phyloP scores from a whole-genome alignment of 306 rosid genomes.

The Luffa acutangula region DNA sequence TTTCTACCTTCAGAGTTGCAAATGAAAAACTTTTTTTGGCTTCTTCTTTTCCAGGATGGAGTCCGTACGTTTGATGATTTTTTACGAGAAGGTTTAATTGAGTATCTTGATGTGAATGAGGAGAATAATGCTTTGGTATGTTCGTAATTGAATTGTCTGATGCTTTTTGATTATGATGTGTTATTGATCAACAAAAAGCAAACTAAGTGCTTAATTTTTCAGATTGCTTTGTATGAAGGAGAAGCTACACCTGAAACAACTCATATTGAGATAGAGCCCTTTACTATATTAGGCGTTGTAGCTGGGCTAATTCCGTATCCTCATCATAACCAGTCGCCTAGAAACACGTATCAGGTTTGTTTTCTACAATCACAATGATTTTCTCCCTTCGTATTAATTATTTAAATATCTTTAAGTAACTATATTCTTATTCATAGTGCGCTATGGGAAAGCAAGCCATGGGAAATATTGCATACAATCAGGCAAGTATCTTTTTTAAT shows the following conservation, averaged over 20 bases:
- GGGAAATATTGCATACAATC: conserved; percentile 95
- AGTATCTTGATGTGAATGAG: conserved; percentile 95
- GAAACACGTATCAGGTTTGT: conserved; percentile 90
- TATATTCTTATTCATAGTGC: conserved; percentile 38
- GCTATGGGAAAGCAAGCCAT: conserved; percentile 99
- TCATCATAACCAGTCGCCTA: conserved; percentile 98
- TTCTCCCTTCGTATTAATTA: background rate
- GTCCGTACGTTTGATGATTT: conserved; percentile 73
- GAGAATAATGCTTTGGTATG: conserved; percentile 91
- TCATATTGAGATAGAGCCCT: conserved; percentile 88
- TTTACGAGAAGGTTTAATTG: conserved; percentile 76
- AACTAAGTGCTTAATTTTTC: conserved; percentile 11
- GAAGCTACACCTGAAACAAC: conserved; percentile 64
- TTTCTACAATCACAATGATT: conserved; percentile 1
- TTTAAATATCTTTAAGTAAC: background rate
- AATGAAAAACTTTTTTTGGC: background rate
- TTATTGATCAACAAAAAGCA: background rate
- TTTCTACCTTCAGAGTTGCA: background rate
- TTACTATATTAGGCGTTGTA: conserved; percentile 77
- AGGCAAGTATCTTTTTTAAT: conserved; percentile 31
- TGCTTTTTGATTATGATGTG: conserved; percentile 8
- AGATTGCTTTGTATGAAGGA: conserved; percentile 88
- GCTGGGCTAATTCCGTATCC: conserved; percentile 97
- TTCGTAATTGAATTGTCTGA: conserved; percentile 10
- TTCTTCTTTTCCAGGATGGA: conserved; percentile 57